These are phyloP conservation scores for Panicum miliaceum DNA, from an alignment of 176 grass and related monocot genomes.

Conservation along the genomic window DNA sequence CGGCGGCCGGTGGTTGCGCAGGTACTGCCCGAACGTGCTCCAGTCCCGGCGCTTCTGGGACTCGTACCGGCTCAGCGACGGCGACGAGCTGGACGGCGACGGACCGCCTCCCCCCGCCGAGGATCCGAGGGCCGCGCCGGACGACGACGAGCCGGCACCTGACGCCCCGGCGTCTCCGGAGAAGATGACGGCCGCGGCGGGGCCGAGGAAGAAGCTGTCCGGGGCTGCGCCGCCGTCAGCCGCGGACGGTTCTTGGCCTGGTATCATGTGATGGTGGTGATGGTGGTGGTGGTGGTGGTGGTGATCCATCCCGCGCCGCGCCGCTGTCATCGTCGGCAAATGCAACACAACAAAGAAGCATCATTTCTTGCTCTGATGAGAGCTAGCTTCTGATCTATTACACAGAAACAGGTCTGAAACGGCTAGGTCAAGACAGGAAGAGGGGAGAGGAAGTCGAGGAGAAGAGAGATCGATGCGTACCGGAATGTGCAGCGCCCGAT, in stretches of 20 bases:
- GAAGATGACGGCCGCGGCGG: slow-evolving; percentile 52
- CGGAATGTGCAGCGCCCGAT: slow-evolving; percentile 31
- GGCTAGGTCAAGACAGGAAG: slow-evolving; percentile 36
- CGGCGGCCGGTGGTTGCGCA: slow-evolving; percentile 87
- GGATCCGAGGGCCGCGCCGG: slow-evolving; percentile 15
- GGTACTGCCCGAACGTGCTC: slow-evolving; percentile 94
- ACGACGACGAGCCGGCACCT: slow-evolving; percentile 41
- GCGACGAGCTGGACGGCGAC: slow-evolving; percentile 54
- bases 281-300: slow-evolving; percentile 53
- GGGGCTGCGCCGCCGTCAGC: slow-evolving; percentile 44
- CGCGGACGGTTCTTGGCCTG: slow-evolving; percentile 48
- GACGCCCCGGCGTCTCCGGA: slow-evolving; percentile 34
- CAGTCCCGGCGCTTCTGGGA: slow-evolving; percentile 90
- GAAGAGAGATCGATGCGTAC: slow-evolving; percentile 32
- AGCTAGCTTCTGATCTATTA: neutral
- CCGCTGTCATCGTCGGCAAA: neutral
- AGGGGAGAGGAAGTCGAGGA: neutral
- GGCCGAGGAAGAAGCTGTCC: slow-evolving; percentile 62
- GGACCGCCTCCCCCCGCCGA: slow-evolving; percentile 14
- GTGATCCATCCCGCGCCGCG: slow-evolving; percentile 40
- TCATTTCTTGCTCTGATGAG: slow-evolving; percentile 54
- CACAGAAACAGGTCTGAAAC: neutral
- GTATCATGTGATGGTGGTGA: slow-evolving; percentile 67
- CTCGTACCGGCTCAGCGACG: slow-evolving; percentile 77
- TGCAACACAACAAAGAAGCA: slow-evolving; percentile 9